Conservation (phyloP, 2,329 filamentous ascomycete genomes). For the Capronia americana region DNA sequence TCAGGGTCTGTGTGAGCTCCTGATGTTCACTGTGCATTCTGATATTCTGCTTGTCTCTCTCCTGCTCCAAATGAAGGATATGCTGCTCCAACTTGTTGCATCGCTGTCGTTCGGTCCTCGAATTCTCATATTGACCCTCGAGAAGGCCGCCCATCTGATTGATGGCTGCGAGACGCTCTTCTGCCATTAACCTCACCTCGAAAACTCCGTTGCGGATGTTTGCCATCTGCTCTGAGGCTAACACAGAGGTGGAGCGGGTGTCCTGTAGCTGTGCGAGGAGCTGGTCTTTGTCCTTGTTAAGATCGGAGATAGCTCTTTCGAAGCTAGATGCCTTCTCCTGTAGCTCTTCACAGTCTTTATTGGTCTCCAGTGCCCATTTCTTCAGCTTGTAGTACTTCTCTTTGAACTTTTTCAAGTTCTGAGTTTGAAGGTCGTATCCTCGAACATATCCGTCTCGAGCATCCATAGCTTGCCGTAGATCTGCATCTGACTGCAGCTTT, state of each 20-base stretch:
- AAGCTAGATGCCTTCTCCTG: slow-evolving; percentile 21
- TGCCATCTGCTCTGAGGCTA: slow-evolving; percentile 12
- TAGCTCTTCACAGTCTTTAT: slow-evolving; percentile 34
- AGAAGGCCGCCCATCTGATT: slow-evolving; percentile 16
- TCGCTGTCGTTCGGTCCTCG: slow-evolving; percentile 27
- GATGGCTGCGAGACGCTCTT: slow-evolving; percentile 3
- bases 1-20: slow-evolving; percentile 4
- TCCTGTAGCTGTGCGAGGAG: slow-evolving; percentile 21
- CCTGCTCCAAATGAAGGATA: slow-evolving; percentile 27
- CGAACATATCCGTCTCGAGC: slow-evolving; percentile 20
- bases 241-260: slow-evolving; percentile 2
- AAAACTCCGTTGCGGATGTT: slow-evolving; percentile 15
- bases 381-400: slow-evolving; percentile 37
- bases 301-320: slow-evolving; percentile 7
- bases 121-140: slow-evolving; percentile 10
- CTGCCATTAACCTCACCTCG: slow-evolving; percentile 18
- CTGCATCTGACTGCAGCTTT: slow-evolving; percentile 16
- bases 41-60: slow-evolving; percentile 21
- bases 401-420: slow-evolving; percentile 25
- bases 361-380: slow-evolving; percentile 35
- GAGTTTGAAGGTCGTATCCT: slow-evolving; percentile 14
- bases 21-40: slow-evolving; percentile 7
- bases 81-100: slow-evolving; percentile 31
- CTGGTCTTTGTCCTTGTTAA: slow-evolving; percentile 26
- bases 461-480: slow-evolving; percentile 16